Evolutionary conservation across 2,329 filamentous ascomycete genomes (phyloP), one percentile per base, ranked within the genome.

Genomic region (Aspergillus neoniger): DNA sequence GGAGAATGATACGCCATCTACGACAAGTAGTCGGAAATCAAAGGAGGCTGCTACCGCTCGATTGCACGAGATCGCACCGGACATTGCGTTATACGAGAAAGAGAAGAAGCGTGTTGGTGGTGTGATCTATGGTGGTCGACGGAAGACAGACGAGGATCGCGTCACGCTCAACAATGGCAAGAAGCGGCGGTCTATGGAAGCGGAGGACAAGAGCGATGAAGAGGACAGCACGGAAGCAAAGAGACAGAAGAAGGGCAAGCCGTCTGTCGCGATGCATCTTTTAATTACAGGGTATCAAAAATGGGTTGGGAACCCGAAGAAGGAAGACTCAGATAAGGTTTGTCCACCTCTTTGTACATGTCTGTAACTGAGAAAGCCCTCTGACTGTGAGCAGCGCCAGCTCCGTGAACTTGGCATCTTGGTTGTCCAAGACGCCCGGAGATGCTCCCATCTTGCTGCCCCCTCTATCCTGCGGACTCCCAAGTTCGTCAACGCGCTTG

Each of bases 11-110:
- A 95, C 91, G 0, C 92, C 93, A 0, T 88, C 87, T 0, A 83
- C 89, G 2, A 90, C 88, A 1, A 88, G 88, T 25, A 91, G 91
- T 65, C 88, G 95, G 58, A 95, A 91, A 69, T 94, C 95, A 14
- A 99, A 98, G 74, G 88, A 90, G 43, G 89, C 90, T 70, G 95
- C 95, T 12, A 79, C 89, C n/a, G 86, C 88, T 36, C 88, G 86
- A 65, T 79, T 98, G 7, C 91, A 95, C 57, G 85, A 86, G 38
- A 81, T 94, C 59, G 92, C 91, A 0, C 85, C 89, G 0, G 95
- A 99, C 71, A 92, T 98, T 70, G 89, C 89, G 2, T 80, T 96
- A 32, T 99, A 95, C 70, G 90, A 98, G 71, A 96, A 95, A 73
- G 95, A 99, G 78, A 92, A 86, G 80, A 97, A 96, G 79, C 87